Evolutionary conservation across 139 green algal species (phyloP).

Genomic region (Chlorella sp.): DNA sequence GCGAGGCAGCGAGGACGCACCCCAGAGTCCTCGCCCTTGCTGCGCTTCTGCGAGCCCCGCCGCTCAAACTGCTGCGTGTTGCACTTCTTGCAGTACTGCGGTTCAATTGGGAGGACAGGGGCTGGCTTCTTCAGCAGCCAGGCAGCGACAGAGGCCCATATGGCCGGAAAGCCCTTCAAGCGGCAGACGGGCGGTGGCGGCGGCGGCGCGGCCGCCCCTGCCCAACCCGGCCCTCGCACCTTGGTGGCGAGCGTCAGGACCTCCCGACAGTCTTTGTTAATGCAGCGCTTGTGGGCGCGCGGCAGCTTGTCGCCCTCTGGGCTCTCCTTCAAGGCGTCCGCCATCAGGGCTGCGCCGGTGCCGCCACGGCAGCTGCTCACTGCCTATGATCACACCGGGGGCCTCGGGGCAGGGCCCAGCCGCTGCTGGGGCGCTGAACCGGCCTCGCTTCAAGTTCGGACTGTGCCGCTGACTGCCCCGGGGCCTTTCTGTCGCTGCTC

Average conservation of each 20-base stretch:
- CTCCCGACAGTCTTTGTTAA: constrained; percentile 16
- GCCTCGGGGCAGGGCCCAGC: too few relatives aligned
- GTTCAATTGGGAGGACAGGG: not conserved
- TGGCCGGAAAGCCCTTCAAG: not conserved
- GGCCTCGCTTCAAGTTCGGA: too few relatives aligned
- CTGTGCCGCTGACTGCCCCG: too few relatives aligned
- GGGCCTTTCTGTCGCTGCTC: too few relatives aligned
- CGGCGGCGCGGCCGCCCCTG: not conserved
- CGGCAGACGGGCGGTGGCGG: not conserved
- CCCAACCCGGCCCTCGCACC: not conserved
- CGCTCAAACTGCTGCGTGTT: constrained; percentile 26
- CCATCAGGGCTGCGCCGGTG: too few relatives aligned
- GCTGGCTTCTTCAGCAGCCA: too few relatives aligned
- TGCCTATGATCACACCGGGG: too few relatives aligned
- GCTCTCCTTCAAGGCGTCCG: too few relatives aligned
- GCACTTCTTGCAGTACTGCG: constrained; percentile 33
- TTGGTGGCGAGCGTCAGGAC: constrained; percentile 13
- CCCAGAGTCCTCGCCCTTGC: not conserved
- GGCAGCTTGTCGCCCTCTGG: constrained; percentile 10
- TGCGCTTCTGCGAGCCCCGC: not conserved
- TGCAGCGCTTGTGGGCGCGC: constrained; percentile 11
- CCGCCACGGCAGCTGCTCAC: too few relatives aligned
- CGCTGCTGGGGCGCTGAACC: too few relatives aligned
- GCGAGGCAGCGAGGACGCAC: not conserved
- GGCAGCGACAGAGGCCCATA: too few relatives aligned